Percentiles rank a stretch among this genome's conserved stretches.
Conservation (phyloP, 805 yeast species). For the Candida sithepensis region DNA sequence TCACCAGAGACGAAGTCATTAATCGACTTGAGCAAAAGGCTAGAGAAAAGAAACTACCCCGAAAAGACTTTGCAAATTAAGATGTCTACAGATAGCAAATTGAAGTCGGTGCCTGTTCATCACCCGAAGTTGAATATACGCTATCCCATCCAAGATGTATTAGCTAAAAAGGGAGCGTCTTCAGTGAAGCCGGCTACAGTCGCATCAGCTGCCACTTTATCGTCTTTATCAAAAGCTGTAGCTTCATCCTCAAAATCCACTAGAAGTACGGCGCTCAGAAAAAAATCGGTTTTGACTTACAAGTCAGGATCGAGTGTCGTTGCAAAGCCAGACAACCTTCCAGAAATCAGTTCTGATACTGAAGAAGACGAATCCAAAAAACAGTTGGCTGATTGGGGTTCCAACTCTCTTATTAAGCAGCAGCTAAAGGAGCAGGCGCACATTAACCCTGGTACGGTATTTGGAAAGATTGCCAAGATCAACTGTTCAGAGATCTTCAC, state of each 20-base stretch:
- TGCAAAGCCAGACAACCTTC: constrained; percentile 7
- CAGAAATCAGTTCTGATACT: constrained; percentile 24
- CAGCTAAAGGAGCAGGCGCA: constrained; percentile 18
- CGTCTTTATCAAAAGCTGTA: neutral
- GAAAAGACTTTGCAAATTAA: constrained; percentile 12
- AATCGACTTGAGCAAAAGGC: constrained; percentile 17
- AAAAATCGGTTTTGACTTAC: constrained; percentile 1
- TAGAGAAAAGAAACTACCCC: constrained; percentile 18
- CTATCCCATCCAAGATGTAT: neutral
- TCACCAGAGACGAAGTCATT: constrained; percentile 16
- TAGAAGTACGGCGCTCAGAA: neutral
- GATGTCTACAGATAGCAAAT: constrained; percentile 9
- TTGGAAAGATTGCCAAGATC: constrained; percentile 22
- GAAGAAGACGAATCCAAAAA: constrained; percentile 18
- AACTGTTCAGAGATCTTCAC: constrained; percentile 24
- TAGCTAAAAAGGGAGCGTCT: neutral
- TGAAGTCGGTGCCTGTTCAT: constrained; percentile 15
- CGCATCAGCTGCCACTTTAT: neutral
- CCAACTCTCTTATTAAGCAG: constrained; percentile 11
- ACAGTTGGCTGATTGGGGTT: constrained; percentile 26
- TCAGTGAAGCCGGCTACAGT: neutral
- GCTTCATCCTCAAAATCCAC: neutral
- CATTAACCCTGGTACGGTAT: constrained; percentile 24
- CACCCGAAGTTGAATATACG: constrained; percentile 15
- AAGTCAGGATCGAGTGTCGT: neutral